Evolutionary conservation across 345 rosid species (phyloP).

Genomic region (Hibiscus trionum): DNA sequence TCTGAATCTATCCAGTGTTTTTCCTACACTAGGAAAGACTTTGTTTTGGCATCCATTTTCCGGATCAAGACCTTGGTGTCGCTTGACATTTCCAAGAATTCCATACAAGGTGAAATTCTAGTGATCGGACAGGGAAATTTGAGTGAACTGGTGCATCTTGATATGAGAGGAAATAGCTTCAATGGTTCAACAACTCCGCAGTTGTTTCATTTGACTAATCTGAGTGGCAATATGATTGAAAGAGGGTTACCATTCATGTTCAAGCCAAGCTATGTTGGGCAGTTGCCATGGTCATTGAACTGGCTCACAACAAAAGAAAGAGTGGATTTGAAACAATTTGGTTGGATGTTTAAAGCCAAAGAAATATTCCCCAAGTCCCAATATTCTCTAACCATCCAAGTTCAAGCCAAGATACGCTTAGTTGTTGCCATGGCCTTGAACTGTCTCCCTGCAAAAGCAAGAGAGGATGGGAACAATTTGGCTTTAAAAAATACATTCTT

Average conservation of each 20-base stretch:
- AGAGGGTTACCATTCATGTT: slow-evolving; percentile 9
- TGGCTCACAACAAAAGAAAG: too few relatives aligned
- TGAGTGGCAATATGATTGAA: slow-evolving; percentile 14
- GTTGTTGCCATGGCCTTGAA: too few relatives aligned
- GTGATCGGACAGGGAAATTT: slow-evolving; percentile 28
- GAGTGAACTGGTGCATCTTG: slow-evolving; percentile 23
- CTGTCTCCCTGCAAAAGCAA: too few relatives aligned
- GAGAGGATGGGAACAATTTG: slow-evolving; percentile 13
- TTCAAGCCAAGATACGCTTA: too few relatives aligned
- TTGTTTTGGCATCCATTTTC: slow-evolving; percentile 14
- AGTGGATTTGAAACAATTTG: too few relatives aligned
- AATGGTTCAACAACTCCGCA: slow-evolving; percentile 24
- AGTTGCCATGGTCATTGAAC: too few relatives aligned
- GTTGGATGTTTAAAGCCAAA: too few relatives aligned
- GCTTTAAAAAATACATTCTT: not conserved
- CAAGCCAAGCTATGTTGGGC: too few relatives aligned
- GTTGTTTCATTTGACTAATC: slow-evolving; percentile 19
- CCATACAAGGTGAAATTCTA: slow-evolving; percentile 23
- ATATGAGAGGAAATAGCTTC: slow-evolving; percentile 19
- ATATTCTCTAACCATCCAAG: too few relatives aligned
- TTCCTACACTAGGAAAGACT: not conserved
- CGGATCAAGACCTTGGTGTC: not conserved
- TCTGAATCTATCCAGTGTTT: not conserved
- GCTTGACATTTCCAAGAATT: slow-evolving; percentile 16
- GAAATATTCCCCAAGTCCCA: too few relatives aligned